Base-by-base conservation (phyloP, 352 stramenopile species). In the Phytophthora agathidicida region DNA sequence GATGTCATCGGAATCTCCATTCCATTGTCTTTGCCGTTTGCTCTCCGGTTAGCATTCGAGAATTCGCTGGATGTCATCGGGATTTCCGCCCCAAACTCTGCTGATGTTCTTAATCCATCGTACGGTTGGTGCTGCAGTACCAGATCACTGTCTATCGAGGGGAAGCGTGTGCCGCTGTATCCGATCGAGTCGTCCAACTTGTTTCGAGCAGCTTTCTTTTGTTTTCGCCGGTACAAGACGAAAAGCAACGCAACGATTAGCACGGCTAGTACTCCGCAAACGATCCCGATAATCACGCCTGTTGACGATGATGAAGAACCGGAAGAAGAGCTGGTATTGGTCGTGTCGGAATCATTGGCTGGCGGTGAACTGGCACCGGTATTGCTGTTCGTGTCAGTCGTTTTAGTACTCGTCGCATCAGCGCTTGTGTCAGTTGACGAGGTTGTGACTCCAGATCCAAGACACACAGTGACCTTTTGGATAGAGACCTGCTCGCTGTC, bases 381-480 rank as follows among this genome's bases (percentile, higher is more conserved):
- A 3, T 44, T 45, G 2, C n/a, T 52, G 17, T 35, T 41, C 8
- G 61, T 41, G 23, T 54, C 47, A 17, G 17, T 60, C 13, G 22
- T 65, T 8, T 46, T 55, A 27, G 45, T 51, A 20, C 60, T 60
- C 28, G 50, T 51, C 10, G 51, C 19, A 32, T 43, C 51, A 17
- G 60, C 39, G 24, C 31, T 53, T 3, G 33, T 44, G 33, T 53
- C 47, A 31, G 22, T 57, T 5, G 47, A 67, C 7, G 65, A 69
- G n/a, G 54, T 32, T 32, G 59, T 63, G 17, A 57, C 37, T 45
- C 49, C 48, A 33, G 58, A 61, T 41, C 45, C 28, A 47, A 72
- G 32, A 54, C 67, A 73, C 4, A 60, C 59, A 17, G 31, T 75
- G 33, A 45, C 54, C 3, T 64, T 60, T n/a, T 71, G 55, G 26